These are phyloP conservation scores for Boletus patriciae DNA, from an alignment of 768 basidiomycete genomes.

Conservation along the genomic window DNA sequence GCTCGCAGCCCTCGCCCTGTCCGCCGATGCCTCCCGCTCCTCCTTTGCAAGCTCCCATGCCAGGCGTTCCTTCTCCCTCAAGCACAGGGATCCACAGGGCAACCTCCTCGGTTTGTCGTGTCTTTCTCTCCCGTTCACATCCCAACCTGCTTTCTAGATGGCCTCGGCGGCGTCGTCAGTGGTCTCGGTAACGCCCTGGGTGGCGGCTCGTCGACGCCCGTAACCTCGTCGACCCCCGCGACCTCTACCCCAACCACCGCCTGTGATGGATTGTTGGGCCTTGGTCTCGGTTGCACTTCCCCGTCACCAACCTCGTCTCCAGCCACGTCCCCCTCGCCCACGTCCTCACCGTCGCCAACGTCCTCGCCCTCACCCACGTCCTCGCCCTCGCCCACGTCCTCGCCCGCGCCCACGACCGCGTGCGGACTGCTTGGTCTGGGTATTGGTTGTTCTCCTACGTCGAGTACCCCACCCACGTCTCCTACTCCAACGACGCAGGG, in stretches of 20 bases:
- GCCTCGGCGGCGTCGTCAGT: not conserved
- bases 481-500: not conserved
- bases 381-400: not conserved
- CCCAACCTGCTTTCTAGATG: constrained; percentile 4
- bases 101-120: constrained; percentile 16
- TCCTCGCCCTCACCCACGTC: too few species aligned
- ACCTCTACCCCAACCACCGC: constrained; percentile 8
- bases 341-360: too few species aligned
- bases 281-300: constrained; percentile 19
- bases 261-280: constrained; percentile 22
- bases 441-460: too few species aligned
- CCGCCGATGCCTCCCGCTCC: constrained; percentile 40
- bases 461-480: not conserved
- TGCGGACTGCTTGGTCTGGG: not conserved
- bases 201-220: not conserved
- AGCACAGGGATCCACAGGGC: constrained; percentile 24
- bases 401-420: not conserved
- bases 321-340: not conserved
- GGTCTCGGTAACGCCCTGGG: not conserved
- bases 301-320: constrained; percentile 1
- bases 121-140: not conserved
- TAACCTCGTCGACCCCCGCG: constrained; percentile 13
- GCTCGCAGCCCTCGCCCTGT: constrained; percentile 25
- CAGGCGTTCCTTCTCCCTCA: constrained; percentile 30
- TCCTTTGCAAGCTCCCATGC: constrained; percentile 39